phyloP scores from a whole-genome alignment of 129 eudicot species.

The Mikania micrantha region DNA sequence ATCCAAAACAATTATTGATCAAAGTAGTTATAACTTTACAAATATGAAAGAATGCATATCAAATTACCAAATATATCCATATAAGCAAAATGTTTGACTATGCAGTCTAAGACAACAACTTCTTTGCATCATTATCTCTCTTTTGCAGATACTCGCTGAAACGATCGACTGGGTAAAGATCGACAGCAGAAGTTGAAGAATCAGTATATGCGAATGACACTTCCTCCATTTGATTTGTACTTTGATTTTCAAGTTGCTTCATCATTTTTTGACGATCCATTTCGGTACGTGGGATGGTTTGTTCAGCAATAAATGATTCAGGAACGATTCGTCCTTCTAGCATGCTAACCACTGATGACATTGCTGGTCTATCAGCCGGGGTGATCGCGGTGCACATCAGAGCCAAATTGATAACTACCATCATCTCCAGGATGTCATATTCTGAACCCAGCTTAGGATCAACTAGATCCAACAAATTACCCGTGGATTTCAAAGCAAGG shows the following conservation, averaged over 20 bases:
- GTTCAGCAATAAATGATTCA: not conserved
- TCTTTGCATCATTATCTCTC: not conserved
- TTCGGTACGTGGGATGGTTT: slow-evolving; percentile 2
- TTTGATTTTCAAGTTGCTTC: not conserved
- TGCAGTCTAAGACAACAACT: not conserved
- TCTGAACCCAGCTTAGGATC: slow-evolving; percentile 35
- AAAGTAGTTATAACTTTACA: too few relatives aligned
- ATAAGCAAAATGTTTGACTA: too few relatives aligned
- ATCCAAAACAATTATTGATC: too few relatives aligned
- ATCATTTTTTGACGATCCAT: not conserved
- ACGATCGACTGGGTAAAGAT: slow-evolving; percentile 28
- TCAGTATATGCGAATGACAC: slow-evolving; percentile 26
- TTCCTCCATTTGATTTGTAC: slow-evolving; percentile 6
- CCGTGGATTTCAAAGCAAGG: slow-evolving; percentile 19
- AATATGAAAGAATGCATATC: too few relatives aligned
- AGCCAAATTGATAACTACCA: slow-evolving; percentile 30
- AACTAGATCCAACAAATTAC: slow-evolving; percentile 34
- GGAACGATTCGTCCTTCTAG: slow-evolving; percentile 7
- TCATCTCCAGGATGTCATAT: slow-evolving; percentile 24
- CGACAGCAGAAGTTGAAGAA: slow-evolving; percentile 19
- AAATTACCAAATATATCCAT: too few relatives aligned
- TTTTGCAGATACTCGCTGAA: slow-evolving; percentile 25
- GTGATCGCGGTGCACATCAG: slow-evolving; percentile 30
- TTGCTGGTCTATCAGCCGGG: slow-evolving; percentile 33
- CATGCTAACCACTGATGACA: slow-evolving; percentile 42